These are phyloP conservation scores for Terana coerulea DNA, from an alignment of 768 basidiomycete genomes.

Conservation along the genomic window DNA sequence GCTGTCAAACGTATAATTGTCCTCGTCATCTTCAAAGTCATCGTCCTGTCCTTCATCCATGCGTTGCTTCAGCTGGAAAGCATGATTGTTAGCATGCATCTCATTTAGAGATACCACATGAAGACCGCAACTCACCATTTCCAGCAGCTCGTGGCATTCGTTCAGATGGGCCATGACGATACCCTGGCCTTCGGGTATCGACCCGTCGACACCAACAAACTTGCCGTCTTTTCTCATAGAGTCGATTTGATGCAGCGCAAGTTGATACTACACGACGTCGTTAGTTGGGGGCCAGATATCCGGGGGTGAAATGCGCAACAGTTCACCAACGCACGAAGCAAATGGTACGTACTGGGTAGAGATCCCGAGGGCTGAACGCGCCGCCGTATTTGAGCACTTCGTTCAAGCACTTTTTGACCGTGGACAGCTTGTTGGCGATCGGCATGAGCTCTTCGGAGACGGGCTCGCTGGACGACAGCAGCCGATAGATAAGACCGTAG, in stretches of 20 bases:
- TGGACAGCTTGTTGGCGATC: constrained; percentile 92
- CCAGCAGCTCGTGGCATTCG: constrained; percentile 93
- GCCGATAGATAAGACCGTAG: constrained; percentile 91
- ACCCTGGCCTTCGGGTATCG: constrained; percentile 93
- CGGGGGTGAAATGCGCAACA: constrained; percentile 2
- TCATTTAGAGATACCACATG: not conserved
- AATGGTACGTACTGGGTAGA: constrained; percentile 74
- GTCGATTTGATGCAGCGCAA: constrained; percentile 94
- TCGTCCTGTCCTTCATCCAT: constrained; percentile 73
- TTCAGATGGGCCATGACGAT: constrained; percentile 94
- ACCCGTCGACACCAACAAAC: constrained; percentile 84
- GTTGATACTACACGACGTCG: constrained; percentile 66
- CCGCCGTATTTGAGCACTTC: constrained; percentile 96
- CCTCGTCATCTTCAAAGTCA: constrained; percentile 40
- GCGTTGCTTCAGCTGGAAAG: constrained; percentile 68
- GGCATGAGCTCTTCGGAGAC: constrained; percentile 99
- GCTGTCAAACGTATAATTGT: constrained; percentile 19
- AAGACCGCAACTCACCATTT: constrained; percentile 89
- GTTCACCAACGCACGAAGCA: not conserved
- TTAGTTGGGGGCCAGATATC: constrained; percentile 2
- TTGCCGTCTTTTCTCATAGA: constrained; percentile 90
- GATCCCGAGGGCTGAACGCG: constrained; percentile 85
- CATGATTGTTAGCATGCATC: not conserved
- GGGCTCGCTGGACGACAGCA: constrained; percentile 93
- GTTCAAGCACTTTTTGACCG: constrained; percentile 94